Percentiles rank a stretch among this genome's conserved stretches.
Conservation (phyloP, 106 monocot species). For the Amphibolis antarctica region DNA sequence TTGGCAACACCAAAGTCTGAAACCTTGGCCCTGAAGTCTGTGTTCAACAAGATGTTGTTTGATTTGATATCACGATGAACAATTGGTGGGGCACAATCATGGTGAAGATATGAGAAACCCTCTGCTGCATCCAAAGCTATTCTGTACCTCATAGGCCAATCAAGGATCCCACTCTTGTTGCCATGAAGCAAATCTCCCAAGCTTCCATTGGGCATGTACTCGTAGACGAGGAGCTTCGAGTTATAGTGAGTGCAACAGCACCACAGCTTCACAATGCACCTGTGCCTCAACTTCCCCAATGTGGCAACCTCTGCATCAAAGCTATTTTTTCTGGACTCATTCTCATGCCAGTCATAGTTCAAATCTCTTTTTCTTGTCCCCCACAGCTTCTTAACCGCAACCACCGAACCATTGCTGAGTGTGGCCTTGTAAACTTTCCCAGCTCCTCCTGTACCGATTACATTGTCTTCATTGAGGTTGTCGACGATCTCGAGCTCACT, state of each 20-base stretch:
- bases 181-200: constrained; percentile 64
- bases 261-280: constrained; percentile 81
- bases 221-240: constrained; percentile 63
- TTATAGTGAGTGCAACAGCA: constrained; percentile 66
- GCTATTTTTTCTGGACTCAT: constrained; percentile 9
- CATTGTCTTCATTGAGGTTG: constrained; percentile 32
- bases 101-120: constrained; percentile 50
- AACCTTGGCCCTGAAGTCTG: constrained; percentile 34
- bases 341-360: not conserved
- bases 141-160: constrained; percentile 46
- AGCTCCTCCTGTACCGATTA: constrained; percentile 31
- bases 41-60: constrained; percentile 52
- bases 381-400: constrained; percentile 38
- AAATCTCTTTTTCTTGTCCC: constrained; percentile 2
- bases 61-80: constrained; percentile 60
- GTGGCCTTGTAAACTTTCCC: constrained; percentile 44
- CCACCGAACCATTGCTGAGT: constrained; percentile 16
- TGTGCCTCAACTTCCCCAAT: constrained; percentile 74
- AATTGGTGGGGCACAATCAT: constrained; percentile 46
- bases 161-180: constrained; percentile 35
- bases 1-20: constrained; percentile 60
- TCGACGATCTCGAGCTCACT: constrained; percentile 44
- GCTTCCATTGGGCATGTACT: constrained; percentile 90
- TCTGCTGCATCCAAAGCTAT: constrained; percentile 48
- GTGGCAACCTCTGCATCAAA: constrained; percentile 67